Percentiles rank a stretch among this genome's conserved stretches.
phyloP scores from a whole-genome alignment of 208 protist genomes.

The Lotmaria passim region DNA sequence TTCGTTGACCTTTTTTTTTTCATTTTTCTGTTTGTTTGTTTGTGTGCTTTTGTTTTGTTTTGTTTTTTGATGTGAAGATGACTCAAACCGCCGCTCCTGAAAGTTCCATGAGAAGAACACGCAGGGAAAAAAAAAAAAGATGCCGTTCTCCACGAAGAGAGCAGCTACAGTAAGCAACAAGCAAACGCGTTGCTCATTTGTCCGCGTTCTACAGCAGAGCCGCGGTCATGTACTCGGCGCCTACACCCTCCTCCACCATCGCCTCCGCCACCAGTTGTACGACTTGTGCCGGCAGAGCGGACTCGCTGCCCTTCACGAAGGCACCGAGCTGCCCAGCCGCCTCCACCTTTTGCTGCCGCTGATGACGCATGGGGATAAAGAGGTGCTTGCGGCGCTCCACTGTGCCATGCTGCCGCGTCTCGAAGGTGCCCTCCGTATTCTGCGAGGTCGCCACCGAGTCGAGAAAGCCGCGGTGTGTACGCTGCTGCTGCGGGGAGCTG shows the following conservation, averaged over 20 bases:
- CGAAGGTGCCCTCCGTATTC: conserved; percentile 26
- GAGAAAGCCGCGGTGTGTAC: conserved; percentile 8
- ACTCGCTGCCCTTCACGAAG: conserved; percentile 35
- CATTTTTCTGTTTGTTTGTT: no score
- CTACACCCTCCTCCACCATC: conserved; percentile 57
- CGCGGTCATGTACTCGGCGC: conserved; percentile 60
- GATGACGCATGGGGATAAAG: conserved; percentile 62
- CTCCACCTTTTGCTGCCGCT: conserved; percentile 30
- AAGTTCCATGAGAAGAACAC: no score
- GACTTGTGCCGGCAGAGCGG: conserved; percentile 27
- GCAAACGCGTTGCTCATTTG: no score
- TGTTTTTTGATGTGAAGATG: no score
- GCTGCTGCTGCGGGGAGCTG: conserved; percentile 11
- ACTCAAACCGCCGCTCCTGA: no score
- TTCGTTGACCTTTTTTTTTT: no score
- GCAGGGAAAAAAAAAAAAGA: no score
- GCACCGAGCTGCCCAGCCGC: conserved; percentile 40
- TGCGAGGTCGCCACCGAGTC: conserved; percentile 15
- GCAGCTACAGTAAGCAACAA: no score
- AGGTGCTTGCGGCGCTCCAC: conserved; percentile 35
- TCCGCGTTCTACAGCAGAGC: conserved; percentile 37
- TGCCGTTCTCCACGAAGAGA: no score
- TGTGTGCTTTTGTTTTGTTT: no score
- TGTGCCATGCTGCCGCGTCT: conserved; percentile 40
- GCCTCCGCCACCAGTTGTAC: conserved; percentile 48